Evolutionary conservation across 2,329 filamentous ascomycete genomes (phyloP), one percentile per base, ranked within the genome.

Genomic region (Cladosporium sp.): DNA sequence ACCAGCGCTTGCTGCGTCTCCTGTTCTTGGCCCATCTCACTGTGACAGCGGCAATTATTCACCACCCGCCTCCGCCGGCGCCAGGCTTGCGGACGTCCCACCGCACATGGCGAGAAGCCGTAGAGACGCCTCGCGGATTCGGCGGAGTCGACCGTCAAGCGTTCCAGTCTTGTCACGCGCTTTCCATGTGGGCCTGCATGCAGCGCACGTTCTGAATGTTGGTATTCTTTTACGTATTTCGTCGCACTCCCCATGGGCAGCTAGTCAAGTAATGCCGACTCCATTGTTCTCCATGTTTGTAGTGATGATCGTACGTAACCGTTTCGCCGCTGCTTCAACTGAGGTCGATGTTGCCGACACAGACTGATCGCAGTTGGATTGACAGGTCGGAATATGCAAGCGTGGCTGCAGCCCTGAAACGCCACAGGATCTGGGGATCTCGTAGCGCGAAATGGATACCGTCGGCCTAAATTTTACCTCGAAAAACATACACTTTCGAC

Each of bases 231-330:
- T 38, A 51, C 36, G 49, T 51, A 38, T 38, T 25, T 14, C 39
- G n/a, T 51, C 49, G 36, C 11, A 25, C 36, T 39, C 49, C 49
- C 49, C 49, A 51, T 51, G 49, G 49, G 49, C 49, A 51, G 49
- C 49, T 51, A 51, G 49, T 51, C 49, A 20, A 38, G 20, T 19
- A 34, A 34, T 39, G 20, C 30, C 36, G 49, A 30, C 1, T 51
- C 49, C 49, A 51, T 37, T 28, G 14, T 51, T 7, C 49, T 15
- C 49, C 49, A 51, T 37, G 2, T 28, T 37, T 51, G 34, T 38
- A 20, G 34, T 25, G 49, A 20, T 39, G 4, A 34, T 39, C 25
- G 37, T 51, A 51, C 49, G 49, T 51, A 51, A 3, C 17, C 5
- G 3, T 37, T 34, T 50, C 17, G 47, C 28, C 30, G 5, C 38